Percentiles rank a stretch among this genome's conserved stretches.
Conservation (phyloP, 345 rosid species). For the Gossypium herbaceum region DNA sequence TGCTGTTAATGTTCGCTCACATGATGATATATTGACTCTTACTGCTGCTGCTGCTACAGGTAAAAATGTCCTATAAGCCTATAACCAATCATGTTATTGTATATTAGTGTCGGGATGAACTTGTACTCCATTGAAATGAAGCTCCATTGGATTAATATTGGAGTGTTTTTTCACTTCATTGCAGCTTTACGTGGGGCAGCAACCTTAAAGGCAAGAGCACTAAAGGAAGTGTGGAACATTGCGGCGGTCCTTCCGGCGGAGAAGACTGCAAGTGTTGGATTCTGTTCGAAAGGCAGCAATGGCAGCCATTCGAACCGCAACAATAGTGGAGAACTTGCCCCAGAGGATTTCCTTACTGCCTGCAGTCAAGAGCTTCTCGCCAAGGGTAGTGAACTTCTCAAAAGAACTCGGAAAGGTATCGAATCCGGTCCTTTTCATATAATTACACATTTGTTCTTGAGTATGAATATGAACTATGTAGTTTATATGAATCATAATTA, state of each 20-base stretch:
- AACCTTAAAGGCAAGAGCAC: conserved; percentile 83
- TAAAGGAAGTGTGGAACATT: conserved; percentile 76
- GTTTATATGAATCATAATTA: neutral
- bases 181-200: conserved; percentile 94
- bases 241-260: conserved; percentile 70
- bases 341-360: conserved; percentile 50
- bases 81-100: too few species aligned
- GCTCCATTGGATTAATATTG: neutral
- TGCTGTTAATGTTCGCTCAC: conserved; percentile 82
- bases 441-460: neutral
- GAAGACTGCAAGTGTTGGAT: conserved; percentile 39
- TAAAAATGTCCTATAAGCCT: conserved; percentile 12
- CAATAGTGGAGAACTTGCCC: conserved; percentile 49
- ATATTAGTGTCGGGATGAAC: neutral
- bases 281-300: conserved; percentile 35
- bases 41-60: conserved; percentile 98
- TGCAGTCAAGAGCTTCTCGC: conserved; percentile 73
- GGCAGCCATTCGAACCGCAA: conserved; percentile 31
- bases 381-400: conserved; percentile 79
- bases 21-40: conserved; percentile 77
- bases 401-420: conserved; percentile 83
- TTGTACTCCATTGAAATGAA: neutral
- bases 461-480: neutral
- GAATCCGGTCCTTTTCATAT: neutral
- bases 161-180: neutral